A percentile compares a stretch with the other conserved stretches of the same genome.
phyloP scores from a whole-genome alignment of 352 stramenopile species.

The Peronospora farinosa region DNA sequence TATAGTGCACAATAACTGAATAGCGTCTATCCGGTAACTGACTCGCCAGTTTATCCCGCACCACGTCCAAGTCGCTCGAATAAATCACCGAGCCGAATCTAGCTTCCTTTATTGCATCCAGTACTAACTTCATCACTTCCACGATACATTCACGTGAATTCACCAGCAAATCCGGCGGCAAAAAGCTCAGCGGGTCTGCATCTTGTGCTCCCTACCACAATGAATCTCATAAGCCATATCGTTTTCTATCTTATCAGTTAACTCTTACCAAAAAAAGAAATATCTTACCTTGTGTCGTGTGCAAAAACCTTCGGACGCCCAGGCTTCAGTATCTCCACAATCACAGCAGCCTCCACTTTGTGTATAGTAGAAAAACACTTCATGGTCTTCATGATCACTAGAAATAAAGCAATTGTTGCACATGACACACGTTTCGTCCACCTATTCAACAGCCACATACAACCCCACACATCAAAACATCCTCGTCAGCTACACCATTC shows the following conservation, averaged over 20 bases:
- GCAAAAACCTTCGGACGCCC: conserved; percentile 93
- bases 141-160: conserved; percentile 56
- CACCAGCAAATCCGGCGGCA: conserved; percentile 47
- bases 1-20: conserved; percentile 89
- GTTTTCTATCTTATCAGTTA: background rate
- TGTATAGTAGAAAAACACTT: conserved; percentile 93
- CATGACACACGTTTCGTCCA: conserved; percentile 93
- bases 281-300: conserved; percentile 76
- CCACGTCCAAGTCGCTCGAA: conserved; percentile 41
- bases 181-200: conserved; percentile 49
- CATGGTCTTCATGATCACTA: conserved; percentile 90
- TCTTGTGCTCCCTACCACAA: conserved; percentile 57
- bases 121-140: conserved; percentile 63
- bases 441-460: conserved; percentile 42
- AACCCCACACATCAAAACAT: conserved; percentile 5
- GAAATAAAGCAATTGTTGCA: conserved; percentile 97
- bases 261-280: background rate
- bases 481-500: conserved; percentile 1
- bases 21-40: conserved; percentile 64
- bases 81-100: conserved; percentile 51
- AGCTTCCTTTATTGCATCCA: conserved; percentile 59
- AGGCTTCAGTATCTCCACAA: conserved; percentile 95
- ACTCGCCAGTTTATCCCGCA: conserved; percentile 40
- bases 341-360: conserved; percentile 96
- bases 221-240: background rate